Percentiles rank a stretch among this genome's conserved stretches.
phyloP scores from a whole-genome alignment of 495 filamentous ascomycete species.

The Podospora anserina region DNA sequence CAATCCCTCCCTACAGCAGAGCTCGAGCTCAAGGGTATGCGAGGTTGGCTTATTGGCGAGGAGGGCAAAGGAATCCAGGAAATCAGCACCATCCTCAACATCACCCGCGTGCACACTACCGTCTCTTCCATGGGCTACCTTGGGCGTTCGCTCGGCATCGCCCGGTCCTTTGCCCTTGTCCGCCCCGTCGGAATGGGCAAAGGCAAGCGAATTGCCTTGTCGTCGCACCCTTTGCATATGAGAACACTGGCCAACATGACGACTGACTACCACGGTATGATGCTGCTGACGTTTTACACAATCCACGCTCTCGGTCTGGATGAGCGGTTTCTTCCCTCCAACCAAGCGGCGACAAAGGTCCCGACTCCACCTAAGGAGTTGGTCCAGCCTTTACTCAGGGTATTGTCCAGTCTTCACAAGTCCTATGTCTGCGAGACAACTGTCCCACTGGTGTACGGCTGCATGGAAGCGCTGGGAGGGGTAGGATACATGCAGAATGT shows the following conservation, averaged over 20 bases:
- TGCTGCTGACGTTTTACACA: slow-evolving; percentile 60
- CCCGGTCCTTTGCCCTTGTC: slow-evolving; percentile 53
- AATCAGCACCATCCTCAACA: slow-evolving; percentile 64
- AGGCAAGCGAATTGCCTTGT: slow-evolving; percentile 40
- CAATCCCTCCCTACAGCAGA: slow-evolving; percentile 68
- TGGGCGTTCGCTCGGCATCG: slow-evolving; percentile 60
- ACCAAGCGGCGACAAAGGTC: neutral
- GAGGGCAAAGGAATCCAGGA: slow-evolving; percentile 63
- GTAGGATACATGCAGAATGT: slow-evolving; percentile 67
- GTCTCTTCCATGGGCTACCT: slow-evolving; percentile 55
- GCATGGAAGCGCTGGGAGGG: slow-evolving; percentile 71
- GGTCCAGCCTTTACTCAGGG: slow-evolving; percentile 51
- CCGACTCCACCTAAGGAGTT: slow-evolving; percentile 14
- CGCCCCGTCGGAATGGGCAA: slow-evolving; percentile 42
- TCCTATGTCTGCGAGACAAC: slow-evolving; percentile 54
- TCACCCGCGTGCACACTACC: slow-evolving; percentile 64
- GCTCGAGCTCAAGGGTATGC: slow-evolving; percentile 57
- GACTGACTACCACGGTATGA: slow-evolving; percentile 50
- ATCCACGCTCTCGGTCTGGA: slow-evolving; percentile 46
- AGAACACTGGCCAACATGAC: slow-evolving; percentile 55
- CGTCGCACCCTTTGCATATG: slow-evolving; percentile 58
- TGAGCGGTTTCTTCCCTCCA: slow-evolving; percentile 15
- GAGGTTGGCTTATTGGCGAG: slow-evolving; percentile 62
- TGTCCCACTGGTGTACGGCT: slow-evolving; percentile 56
- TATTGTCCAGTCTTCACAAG: slow-evolving; percentile 65